Base-by-base conservation (phyloP, 2,329 filamentous ascomycete genomes). In the Pochonia chlamydosporia region DNA sequence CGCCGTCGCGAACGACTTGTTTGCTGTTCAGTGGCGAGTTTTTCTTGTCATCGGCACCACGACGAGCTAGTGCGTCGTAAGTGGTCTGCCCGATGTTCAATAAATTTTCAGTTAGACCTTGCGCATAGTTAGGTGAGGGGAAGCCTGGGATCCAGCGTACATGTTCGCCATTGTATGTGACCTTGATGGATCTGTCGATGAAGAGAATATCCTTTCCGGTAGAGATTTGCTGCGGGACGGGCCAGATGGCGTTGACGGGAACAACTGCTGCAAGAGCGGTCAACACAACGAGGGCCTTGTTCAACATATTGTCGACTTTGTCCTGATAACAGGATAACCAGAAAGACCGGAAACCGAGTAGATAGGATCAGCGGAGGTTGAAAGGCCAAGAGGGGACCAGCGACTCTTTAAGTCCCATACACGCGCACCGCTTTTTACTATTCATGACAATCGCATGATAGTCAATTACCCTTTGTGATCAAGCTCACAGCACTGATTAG, bases 151-250 rank as follows among this genome's bases (percentile, higher is more conserved):
- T 25, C 37, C 37, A 39, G 41, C 46, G 39, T 45, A 50, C 49
- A 51, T 60, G 57, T 53, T 51, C 45, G 56, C 76, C 76, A 65
- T 84, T 82, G 60, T 82, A 83, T 33, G 75, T 79, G 49, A 84
- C 68, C 13, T 67, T 57, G 49, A 83, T 61, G 53, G 67, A 66
- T 50, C 73, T 64, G 51, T 71, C 67, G 56, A 84, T 76, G 64
- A 75, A 79, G 51, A 84, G 63, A 26, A 71, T 67, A 9, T 68
- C 68, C 54, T 71, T 71, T 48, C 80, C 80, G 14, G 72, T 76
- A 39, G 68, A 72, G 46, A 76, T 68, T 33, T 67, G 69, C 46
- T 67, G 65, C 3, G 80, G 80, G 20, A 72, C 67, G 11, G 80
- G 80, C 80, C 80, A 84, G 50, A 84, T 60, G 13, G 79, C 79